Evolutionary conservation across 805 yeast genomes (phyloP), one percentile per base, ranked within the genome.

Genomic region (Wickerhamiella cacticola): DNA sequence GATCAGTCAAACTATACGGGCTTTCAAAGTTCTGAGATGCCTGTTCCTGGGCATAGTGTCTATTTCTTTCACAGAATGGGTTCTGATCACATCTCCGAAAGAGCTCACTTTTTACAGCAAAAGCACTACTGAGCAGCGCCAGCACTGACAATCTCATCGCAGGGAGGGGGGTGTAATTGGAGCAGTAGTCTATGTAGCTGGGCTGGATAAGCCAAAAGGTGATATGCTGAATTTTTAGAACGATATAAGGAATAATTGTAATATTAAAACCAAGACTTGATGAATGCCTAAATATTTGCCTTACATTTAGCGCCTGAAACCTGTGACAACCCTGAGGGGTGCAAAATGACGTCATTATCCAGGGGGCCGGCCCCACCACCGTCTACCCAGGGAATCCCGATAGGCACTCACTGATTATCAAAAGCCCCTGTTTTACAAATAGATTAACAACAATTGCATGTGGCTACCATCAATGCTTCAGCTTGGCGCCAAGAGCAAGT

Each of bases 11-110:
- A 1, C 68, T 55, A 2, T 59, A 50, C 7, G 61, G 55, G 48
- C 72, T 75, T 33, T 74, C 53, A 2, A 68, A 59, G 53, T 75
- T 74, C 25, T 70, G 66, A 18, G 54, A 54, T 5, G 53, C 48
- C 5, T 74, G 67, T 41, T 68, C 60, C 2, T 59, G 51, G 1
- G 85, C 83, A 59, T 74, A 85, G 49, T 75, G 77, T 48, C 89
- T 68, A 58, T 88, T 84, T 62, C 97, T 72, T 44, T 71, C 64
- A 60, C 97, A 88, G 60, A 88, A 87, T 5, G 95, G 94, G 15
- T 86, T 74, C 57, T 82, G 80, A 5, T 70, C 76, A 63, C 97
- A 88, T 12, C 70, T 75, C 59, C 85, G 83, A 69, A 86, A 82
- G 48, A 85, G 46, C 53, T 56, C 54, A 16, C 49, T 47, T 46